Conservation (phyloP, 768 basidiomycete species). For the Galerina marginata region DNA sequence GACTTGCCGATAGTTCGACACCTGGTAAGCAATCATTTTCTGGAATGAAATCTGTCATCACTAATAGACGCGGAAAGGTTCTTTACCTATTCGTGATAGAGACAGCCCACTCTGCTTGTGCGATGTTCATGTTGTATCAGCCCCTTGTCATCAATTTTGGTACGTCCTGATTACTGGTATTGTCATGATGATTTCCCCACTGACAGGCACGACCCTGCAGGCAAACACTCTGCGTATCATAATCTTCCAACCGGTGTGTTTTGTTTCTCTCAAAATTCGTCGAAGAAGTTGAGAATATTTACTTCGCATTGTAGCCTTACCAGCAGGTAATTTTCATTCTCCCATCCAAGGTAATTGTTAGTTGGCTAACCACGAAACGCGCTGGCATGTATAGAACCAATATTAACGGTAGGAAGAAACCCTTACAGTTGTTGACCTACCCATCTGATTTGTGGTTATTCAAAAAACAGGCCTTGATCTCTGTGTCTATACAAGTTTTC, state of each 20-base stretch:
- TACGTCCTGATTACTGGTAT: neutral
- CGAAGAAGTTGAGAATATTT: no score
- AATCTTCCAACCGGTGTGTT: no score
- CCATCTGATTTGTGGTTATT: neutral
- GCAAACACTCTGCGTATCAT: no score
- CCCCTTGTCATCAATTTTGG: constrained; percentile 28
- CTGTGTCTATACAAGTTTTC: constrained; percentile 29
- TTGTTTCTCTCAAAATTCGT: no score
- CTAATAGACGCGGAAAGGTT: constrained; percentile 19
- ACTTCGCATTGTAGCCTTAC: neutral
- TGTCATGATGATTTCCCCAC: no score
- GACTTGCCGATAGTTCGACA: constrained; percentile 19
- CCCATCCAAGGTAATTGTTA: neutral
- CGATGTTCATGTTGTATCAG: constrained; percentile 29
- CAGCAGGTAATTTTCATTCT: neutral
- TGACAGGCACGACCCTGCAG: no score
- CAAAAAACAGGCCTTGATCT: constrained; percentile 21
- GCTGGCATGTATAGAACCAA: constrained; percentile 16
- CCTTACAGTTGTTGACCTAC: neutral
- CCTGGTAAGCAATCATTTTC: constrained; percentile 8
- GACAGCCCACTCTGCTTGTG: constrained; percentile 25
- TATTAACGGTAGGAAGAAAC: constrained; percentile 2
- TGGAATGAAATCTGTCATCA: neutral
- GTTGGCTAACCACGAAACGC: neutral
- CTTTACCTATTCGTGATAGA: constrained; percentile 30